Percentiles rank a stretch among this genome's conserved stretches.
These are phyloP conservation scores for Paracamarosporium sp. DNA, from an alignment of 2,329 filamentous ascomycete species.

Conservation along the genomic window DNA sequence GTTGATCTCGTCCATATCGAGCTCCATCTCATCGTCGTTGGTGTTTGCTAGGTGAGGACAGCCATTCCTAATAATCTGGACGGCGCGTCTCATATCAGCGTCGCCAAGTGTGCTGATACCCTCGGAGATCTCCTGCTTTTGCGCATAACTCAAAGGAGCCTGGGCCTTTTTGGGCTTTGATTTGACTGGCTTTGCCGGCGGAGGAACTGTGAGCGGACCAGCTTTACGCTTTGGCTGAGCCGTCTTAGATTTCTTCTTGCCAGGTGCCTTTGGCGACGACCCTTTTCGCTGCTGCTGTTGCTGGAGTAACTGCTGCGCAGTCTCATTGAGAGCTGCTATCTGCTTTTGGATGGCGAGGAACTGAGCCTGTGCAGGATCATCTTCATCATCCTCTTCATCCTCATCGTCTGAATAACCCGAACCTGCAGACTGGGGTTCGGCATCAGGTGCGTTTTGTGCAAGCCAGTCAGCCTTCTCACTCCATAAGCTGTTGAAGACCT, in stretches of 20 bases:
- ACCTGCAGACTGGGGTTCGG: constrained; percentile 69
- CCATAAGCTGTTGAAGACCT: constrained; percentile 78
- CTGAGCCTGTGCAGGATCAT: constrained; percentile 52
- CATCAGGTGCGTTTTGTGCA: constrained; percentile 72
- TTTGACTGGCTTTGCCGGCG: constrained; percentile 39
- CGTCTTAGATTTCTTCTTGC: constrained; percentile 55
- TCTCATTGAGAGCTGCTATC: constrained; percentile 70
- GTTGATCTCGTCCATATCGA: constrained; percentile 68
- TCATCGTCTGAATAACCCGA: constrained; percentile 74
- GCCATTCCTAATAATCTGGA: constrained; percentile 89
- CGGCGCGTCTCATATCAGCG: constrained; percentile 77
- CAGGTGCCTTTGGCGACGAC: constrained; percentile 56
- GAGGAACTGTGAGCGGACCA: constrained; percentile 35
- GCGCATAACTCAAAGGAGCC: constrained; percentile 73
- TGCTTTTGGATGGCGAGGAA: constrained; percentile 65
- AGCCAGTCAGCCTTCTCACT: constrained; percentile 82
- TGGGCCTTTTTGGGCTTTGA: constrained; percentile 63
- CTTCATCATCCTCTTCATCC: constrained; percentile 68
- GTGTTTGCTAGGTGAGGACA: constrained; percentile 69
- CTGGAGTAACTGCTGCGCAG: constrained; percentile 63
- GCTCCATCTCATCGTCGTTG: constrained; percentile 66
- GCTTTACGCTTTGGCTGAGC: constrained; percentile 34
- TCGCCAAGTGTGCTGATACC: constrained; percentile 83
- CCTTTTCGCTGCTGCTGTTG: constrained; percentile 57
- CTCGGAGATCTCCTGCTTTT: constrained; percentile 91